Evolutionary conservation across 257 asterid genomes (phyloP), one percentile per base, ranked within the genome.

Genomic region (Solanum appendiculatum): DNA sequence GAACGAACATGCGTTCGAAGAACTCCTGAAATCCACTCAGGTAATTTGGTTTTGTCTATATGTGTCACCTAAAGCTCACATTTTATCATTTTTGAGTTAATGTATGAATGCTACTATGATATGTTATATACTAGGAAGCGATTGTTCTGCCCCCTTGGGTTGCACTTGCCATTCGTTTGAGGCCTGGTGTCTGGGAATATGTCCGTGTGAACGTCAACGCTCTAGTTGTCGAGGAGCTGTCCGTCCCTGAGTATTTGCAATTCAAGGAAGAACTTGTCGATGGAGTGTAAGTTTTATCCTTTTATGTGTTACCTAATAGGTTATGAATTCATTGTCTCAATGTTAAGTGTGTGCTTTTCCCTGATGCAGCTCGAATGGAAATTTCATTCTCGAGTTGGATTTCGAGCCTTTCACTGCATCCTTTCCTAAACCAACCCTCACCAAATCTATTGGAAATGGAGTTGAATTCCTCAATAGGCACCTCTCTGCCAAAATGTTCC

Each of bases 141-240:
- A 93, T 97, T 46, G 99, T 95, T 83, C 78, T 92, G 84, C 92
- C 98, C 29, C 99, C 99, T 5, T 94, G 99, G 99, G 98, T 97
- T 86, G 99, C 96, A 25, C 96, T 97, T 29, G 99, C 99, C 3
- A 94, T 97, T 69, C 98, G 99, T 29, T 88, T 94, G n/a, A 89
- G 99, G 90, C 99, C 99, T 1, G 99, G 99, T 29, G 98, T 97
- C 40, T 97, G 99, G 99, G 98, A 97, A 25, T 92, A 97, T 8
- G 90, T 96, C 3, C 92, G 98, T 1, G 95, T 97, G 68, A 96
- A 95, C 64, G 96, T 94, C 8, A 91, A 94, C 9, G 94, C 95
- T 0, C 91, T 97, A 2, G 88, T 88, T 9, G 94, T 97, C 0
- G 99, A 97, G 90, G 98, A 97, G 74, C 92, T 97, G 54, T 91